Base-by-base conservation (phyloP, 495 filamentous ascomycete species). In the Chaetomidium leptoderma region DNA sequence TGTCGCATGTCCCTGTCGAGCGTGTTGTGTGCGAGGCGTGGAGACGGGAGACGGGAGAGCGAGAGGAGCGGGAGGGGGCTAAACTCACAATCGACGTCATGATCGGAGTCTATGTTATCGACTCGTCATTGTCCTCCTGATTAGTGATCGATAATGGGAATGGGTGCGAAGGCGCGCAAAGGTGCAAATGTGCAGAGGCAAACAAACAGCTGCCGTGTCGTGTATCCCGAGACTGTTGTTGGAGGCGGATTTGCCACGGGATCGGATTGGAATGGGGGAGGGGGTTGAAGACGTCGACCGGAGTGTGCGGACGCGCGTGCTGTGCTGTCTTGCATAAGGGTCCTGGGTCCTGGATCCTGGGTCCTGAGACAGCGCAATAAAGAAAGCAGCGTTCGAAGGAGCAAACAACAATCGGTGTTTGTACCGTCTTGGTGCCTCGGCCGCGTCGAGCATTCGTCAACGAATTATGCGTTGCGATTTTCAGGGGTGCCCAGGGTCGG, bases 61-160 rank as follows among this genome's bases (percentile, higher is more conserved):
- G 13, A 42, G 45, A 45, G 30, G 42, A 49, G 30, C 29, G 53
- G 21, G 30, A 26, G 53, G 21, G 44, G 43, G 46, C 46, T 29
- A 57, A 37, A 72, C 74, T 74, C 61, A 76, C 74, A 69, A 76
- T 76, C 62, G 72, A 76, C 68, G 74, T 74, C 74, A 76, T 76
- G 70, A 56, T 59, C 37, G 27, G 13, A 45, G 44, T 50, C 40
- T 60, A 49, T 60, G 55, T 62, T 58, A 60, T 60, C 56, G 39
- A 50, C 21, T 42, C 51, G n/a, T 42, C 51, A 53, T 53, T 53
- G 16, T 53, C 27, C 11, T 29, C 26, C 27, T n/a, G 27, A 23
- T 53, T 53, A 39, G 37, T 33, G 45, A 6, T 13, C 21, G 44
- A 19, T n/a, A n/a, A n/a, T 7, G 49, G 4, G 23, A 40, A 35